These are phyloP conservation scores for Solanum aculeatissimum DNA, from an alignment of 305 asterid species.

Conservation along the genomic window DNA sequence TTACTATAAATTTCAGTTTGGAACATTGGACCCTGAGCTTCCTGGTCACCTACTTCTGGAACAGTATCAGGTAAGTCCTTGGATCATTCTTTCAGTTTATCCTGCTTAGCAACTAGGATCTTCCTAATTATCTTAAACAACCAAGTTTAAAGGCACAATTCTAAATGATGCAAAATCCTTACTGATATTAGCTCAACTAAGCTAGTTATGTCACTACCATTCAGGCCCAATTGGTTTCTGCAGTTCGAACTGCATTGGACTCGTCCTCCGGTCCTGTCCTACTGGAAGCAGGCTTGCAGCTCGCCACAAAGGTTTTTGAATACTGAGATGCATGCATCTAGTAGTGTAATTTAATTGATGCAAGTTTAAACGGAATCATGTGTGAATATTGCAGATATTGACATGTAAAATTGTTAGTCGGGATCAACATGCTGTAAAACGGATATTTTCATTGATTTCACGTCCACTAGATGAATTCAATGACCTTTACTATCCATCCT, in stretches of 20 bases:
- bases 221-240: conserved; percentile 96
- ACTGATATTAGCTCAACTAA: background rate
- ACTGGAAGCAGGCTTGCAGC: conserved; percentile 92
- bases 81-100: conserved; percentile 5
- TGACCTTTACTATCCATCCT: conserved; percentile 89
- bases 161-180: background rate
- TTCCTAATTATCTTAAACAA: background rate
- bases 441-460: conserved; percentile 93
- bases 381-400: conserved; percentile 60
- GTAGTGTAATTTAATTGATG: conserved; percentile 6
- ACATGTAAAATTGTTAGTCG: conserved; percentile 92
- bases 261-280: conserved; percentile 71
- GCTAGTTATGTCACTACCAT: conserved; percentile 4
- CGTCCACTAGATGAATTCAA: conserved; percentile 91
- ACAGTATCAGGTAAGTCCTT: conserved; percentile 71
- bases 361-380: conserved; percentile 17
- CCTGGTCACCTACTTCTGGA: conserved; percentile 94
- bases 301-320: conserved; percentile 77
- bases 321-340: conserved; percentile 3
- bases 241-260: conserved; percentile 96
- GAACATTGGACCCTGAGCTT: conserved; percentile 86
- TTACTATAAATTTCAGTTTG: conserved; percentile 46
- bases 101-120: conserved; percentile 1
- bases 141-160: background rate
- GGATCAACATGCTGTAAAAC: conserved; percentile 90